phyloP scores from a whole-genome alignment of 345 rosid genomes.

The Pelargonium nanum region DNA sequence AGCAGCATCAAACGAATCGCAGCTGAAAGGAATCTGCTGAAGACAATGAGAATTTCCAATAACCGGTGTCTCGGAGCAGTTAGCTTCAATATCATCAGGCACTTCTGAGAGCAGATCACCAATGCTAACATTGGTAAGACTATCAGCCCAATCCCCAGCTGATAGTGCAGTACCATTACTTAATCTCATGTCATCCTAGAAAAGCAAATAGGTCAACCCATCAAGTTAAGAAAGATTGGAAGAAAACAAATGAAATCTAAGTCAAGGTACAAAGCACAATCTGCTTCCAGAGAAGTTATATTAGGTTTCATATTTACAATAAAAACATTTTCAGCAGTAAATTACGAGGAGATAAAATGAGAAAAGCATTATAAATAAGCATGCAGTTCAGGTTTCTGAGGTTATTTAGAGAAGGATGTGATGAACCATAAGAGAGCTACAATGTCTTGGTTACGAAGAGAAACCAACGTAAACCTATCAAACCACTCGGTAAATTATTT shows the following conservation, averaged over 20 bases:
- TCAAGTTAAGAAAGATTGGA: neutral
- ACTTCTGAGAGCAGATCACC: constrained; percentile 84
- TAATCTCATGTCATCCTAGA: constrained; percentile 33
- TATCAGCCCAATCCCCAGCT: constrained; percentile 94
- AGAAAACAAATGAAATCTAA: neutral
- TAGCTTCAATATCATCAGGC: constrained; percentile 33
- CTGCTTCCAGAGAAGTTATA: neutral
- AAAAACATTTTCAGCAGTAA: neutral
- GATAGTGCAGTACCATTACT: constrained; percentile 32
- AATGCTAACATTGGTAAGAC: constrained; percentile 78
- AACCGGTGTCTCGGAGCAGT: constrained; percentile 29
- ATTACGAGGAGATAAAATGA: no score
- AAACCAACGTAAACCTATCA: no score
- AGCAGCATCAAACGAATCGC: constrained; percentile 97
- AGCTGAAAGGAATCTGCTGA: constrained; percentile 58
- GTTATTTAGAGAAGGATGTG: no score
- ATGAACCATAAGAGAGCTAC: no score
- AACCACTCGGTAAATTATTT: no score
- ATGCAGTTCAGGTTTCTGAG: no score
- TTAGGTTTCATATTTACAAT: no score
- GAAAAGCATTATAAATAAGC: no score
- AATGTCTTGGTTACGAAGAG: no score
- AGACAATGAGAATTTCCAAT: constrained; percentile 38
- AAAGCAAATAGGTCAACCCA: constrained; percentile 11
- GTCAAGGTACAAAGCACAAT: neutral